Evolutionary conservation across 352 stramenopile genomes (phyloP).

Genomic region (Phytophthora syringae): DNA sequence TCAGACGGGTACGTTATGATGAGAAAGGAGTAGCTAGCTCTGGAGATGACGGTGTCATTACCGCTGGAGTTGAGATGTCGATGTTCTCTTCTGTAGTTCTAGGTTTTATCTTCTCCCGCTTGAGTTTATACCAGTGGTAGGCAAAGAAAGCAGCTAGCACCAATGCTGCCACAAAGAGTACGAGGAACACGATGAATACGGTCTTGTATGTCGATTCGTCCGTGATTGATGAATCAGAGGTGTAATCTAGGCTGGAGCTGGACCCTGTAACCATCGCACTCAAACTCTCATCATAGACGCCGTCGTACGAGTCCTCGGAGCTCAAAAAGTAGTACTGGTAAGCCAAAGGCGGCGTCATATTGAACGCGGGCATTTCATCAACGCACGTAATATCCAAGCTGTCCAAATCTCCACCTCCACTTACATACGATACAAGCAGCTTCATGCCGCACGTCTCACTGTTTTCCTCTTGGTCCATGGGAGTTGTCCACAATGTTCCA

Average conservation of each 20-base stretch:
- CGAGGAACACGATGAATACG: constrained; percentile 52
- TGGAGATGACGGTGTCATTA: constrained; percentile 9
- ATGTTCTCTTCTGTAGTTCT: constrained; percentile 19
- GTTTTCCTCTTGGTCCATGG: constrained; percentile 22
- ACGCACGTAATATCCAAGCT: constrained; percentile 59
- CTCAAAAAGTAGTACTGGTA: constrained; percentile 43
- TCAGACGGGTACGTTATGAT: constrained; percentile 8
- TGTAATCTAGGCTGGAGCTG: constrained; percentile 6
- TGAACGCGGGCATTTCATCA: constrained; percentile 36
- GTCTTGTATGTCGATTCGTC: constrained; percentile 40
- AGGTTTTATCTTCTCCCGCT: constrained; percentile 15
- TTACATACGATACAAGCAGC: constrained; percentile 53
- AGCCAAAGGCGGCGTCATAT: constrained; percentile 25
- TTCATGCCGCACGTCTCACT: constrained; percentile 52
- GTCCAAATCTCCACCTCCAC: constrained; percentile 35
- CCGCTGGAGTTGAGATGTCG: constrained; percentile 8
- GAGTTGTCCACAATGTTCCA: constrained; percentile 42
- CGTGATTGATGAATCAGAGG: neutral
- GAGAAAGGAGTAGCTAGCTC: constrained; percentile 9
- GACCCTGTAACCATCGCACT: constrained; percentile 15
- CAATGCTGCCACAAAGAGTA: constrained; percentile 42
- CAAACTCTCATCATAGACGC: constrained; percentile 35
- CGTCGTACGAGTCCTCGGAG: constrained; percentile 47
- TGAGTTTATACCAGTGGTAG: constrained; percentile 35
- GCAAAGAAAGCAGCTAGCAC: constrained; percentile 33